Evolutionary conservation across 352 stramenopile genomes (phyloP).

Genomic region (Poterioochromonas sp.): DNA sequence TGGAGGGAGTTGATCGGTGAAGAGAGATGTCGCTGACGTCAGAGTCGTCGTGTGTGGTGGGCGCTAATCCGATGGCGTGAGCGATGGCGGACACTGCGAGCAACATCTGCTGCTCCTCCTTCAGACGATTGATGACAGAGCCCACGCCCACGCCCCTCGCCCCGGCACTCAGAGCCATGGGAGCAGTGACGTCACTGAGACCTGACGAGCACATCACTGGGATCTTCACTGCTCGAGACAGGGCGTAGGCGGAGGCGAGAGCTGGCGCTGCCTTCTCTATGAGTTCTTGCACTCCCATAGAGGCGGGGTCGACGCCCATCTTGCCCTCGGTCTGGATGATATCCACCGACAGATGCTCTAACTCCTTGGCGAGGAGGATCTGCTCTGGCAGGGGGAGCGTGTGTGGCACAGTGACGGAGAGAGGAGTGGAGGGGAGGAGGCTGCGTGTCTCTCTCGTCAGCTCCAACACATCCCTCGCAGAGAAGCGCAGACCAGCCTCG

Average conservation of each 20-base stretch:
- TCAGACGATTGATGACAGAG: conserved; percentile 36
- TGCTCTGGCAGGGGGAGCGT: conserved; percentile 46
- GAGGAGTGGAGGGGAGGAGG: conserved; percentile 42
- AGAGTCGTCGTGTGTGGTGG: too few species aligned
- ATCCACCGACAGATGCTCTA: conserved; percentile 46
- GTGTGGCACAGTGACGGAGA: conserved; percentile 49
- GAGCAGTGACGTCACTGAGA: conserved; percentile 40
- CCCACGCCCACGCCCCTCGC: conserved; percentile 47
- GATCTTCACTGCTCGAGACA: conserved; percentile 17
- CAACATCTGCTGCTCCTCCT: neutral
- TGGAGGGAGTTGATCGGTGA: too few species aligned
- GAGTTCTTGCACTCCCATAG: conserved; percentile 7
- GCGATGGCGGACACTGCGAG: neutral
- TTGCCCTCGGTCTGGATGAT: conserved; percentile 51
- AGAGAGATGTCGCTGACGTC: too few species aligned
- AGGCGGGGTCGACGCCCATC: conserved; percentile 31
- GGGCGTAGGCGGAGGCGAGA: conserved; percentile 20
- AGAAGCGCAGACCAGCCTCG: conserved; percentile 39
- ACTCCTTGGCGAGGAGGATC: conserved; percentile 40
- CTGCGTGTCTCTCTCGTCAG: conserved; percentile 43
- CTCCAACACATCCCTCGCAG: conserved; percentile 43
- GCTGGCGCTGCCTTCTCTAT: conserved; percentile 38
- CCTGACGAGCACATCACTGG: conserved; percentile 26
- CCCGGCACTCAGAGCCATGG: conserved; percentile 46
- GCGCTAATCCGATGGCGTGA: conserved; percentile 2